Evolutionary conservation across 179 eudicot species (phyloP), one percentile per base, ranked within the genome.

Genomic region (Beta corolliflora): DNA sequence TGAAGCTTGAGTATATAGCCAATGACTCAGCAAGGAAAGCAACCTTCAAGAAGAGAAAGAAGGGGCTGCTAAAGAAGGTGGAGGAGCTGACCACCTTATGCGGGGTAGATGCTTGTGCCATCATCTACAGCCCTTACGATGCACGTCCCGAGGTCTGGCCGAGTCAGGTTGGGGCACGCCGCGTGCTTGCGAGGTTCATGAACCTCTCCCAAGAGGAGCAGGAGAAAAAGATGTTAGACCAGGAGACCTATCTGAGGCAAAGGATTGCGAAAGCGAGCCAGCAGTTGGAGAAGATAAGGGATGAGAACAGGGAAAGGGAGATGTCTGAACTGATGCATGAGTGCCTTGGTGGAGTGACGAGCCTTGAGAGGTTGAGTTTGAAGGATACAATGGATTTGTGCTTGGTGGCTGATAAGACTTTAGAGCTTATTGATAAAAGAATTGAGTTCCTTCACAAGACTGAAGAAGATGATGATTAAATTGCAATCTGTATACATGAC

Each of bases 31-130:
- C 90, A 19, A 77, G 93, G 52, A 90, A 88, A 72, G 84, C 88
- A 31, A 89, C 90, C 1, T 90, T 52, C 85, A 90, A 88, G 84
- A 90, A 90, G 77, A 85, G 92, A 63, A 88, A 86, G 86, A 85
- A 85, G 79, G 93, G 93, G 8, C 48, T 91, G 9, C 72, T 89
- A 54, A 91, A 89, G 85, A 91, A 89, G 85, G 81, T 84, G 23
- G 80, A 80, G 0, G 93, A 88, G 81, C 83, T 91, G 3, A 82
- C 80, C 50, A 91, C 92, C 54, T 85, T 91, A 0, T 91, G 93
- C 36, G 93, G 77, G 21, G 84, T 91, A 2, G 88, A 88, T 9
- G 88, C 85, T 8, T 91, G 92, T 56, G 88, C 84, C 19, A 83
- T 91, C 31, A 78, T 89, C 5, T 82, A 84, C 63, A 86, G 90